Evolutionary conservation across 208 protist species (phyloP), one percentile per base, ranked within the genome.

Genomic region (Acanthamoeba lenticulata): DNA sequence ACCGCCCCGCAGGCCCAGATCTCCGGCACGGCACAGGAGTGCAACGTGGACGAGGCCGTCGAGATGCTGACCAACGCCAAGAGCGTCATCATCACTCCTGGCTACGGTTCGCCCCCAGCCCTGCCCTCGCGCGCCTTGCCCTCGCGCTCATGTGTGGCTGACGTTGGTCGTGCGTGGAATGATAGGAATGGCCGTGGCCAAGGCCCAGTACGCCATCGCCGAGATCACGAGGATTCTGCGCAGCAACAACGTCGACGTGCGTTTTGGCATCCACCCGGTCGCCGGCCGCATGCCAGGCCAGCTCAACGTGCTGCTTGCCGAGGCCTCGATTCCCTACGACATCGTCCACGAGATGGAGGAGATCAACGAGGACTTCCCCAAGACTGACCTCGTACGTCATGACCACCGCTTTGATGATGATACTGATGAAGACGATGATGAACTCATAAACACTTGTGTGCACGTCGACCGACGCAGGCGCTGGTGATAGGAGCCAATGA

Each of bases 311-410:
- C 90, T 99, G 2, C 95, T 99, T 1, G 96, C 97, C 38, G 98
- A 99, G 95, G 98, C 98, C 4, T 95, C 95, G 67, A 96, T 99
- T n/a, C 98, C 98, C 9, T 99, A 99, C 83, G 98, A 99, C 72
- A 98, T 99, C 32, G 98, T 99, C 9, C 77, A 97, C 45, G 98
- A 98, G 86, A 99, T 99, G 98, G 98, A 99, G 1, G 98, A 99
- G 74, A 96, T 98, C 44, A 98, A 98, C 45, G 85, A 79, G 7
- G 96, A 98, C 38, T 95, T 98, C 13, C 52, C 57, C 15, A 49
- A 96, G 2, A 95, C 95, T n/a, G 98, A 99, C 94, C 52, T 98
- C 34, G 67, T 77, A 44, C 36, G 34, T 74, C 32, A 2, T 90
- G n/a, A n/a, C n/a, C n/a, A n/a, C n/a, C n/a, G n/a, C 79, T 0